Evolutionary conservation across 371 early-diverging fungal species (phyloP).

Genomic region (Catenaria anguillulae): DNA sequence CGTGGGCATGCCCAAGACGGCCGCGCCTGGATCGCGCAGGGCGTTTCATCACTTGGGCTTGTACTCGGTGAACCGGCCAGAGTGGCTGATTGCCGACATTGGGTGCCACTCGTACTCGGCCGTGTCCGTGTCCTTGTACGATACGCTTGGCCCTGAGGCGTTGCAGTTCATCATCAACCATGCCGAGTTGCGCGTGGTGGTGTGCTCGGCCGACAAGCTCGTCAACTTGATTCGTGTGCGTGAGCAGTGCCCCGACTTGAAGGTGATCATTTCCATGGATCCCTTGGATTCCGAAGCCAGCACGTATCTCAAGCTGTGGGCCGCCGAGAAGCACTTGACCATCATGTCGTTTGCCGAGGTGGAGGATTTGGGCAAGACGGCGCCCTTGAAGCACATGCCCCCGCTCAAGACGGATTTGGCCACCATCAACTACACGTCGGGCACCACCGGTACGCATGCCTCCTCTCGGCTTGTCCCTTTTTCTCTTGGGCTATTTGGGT

Average conservation of each 20-base stretch:
- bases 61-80: conserved; percentile 40
- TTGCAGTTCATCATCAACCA: conserved; percentile 41
- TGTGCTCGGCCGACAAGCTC: conserved; percentile 35
- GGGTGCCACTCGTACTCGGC: conserved; percentile 18
- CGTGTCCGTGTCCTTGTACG: conserved; percentile 42
- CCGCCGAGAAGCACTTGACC: conserved; percentile 21
- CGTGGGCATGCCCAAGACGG: background rate
- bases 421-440: conserved; percentile 47
- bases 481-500: too few species aligned
- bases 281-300: conserved; percentile 5
- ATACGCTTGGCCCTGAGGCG: conserved; percentile 46
- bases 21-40: background rate
- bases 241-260: conserved; percentile 20
- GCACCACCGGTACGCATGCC: too few species aligned
- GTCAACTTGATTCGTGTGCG: conserved; percentile 19
- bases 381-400: conserved; percentile 13
- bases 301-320: conserved; percentile 23
- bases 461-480: too few species aligned
- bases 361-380: conserved; percentile 21
- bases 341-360: conserved; percentile 25
- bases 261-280: conserved; percentile 30
- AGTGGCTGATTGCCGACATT: conserved; percentile 42
- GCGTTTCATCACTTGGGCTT: conserved; percentile 31
- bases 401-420: conserved; percentile 33
- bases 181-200: conserved; percentile 33